phyloP scores from a whole-genome alignment of 352 stramenopile genomes.

The Globisporangium nodosum region DNA sequence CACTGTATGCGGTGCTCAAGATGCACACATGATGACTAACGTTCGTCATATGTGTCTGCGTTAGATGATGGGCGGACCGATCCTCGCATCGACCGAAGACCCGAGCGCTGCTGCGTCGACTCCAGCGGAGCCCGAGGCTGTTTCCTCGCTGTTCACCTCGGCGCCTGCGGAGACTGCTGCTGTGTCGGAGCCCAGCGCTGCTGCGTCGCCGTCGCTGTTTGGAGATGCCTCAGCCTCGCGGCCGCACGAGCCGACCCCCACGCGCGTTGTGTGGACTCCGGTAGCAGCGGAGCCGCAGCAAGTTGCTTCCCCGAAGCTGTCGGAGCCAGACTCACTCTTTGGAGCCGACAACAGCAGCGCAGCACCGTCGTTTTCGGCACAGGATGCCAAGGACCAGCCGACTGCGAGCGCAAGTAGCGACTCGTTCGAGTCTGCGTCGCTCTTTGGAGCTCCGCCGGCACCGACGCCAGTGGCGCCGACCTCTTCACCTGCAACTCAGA shows the following conservation, averaged over 20 bases:
- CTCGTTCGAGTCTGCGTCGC: slow-evolving; percentile 6
- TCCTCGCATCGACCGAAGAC: not conserved
- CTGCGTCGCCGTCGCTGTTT: slow-evolving; percentile 11
- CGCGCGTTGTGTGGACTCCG: not conserved
- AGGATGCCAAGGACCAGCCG: not conserved
- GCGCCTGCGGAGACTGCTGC: not conserved
- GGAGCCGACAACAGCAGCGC: not conserved
- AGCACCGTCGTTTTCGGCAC: not conserved
- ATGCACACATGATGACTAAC: not conserved
- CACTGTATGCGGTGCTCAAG: no score
- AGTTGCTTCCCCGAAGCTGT: not conserved
- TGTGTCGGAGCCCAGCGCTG: not conserved
- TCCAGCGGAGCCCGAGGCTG: not conserved
- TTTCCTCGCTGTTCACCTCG: not conserved
- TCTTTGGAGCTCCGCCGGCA: slow-evolving; percentile 15
- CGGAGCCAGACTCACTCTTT: slow-evolving; percentile 1
- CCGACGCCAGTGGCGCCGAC: slow-evolving; percentile 5
- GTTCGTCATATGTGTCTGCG: not conserved
- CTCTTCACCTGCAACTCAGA: slow-evolving; percentile 6
- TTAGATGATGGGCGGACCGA: slow-evolving; percentile 33
- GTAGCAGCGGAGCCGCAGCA: not conserved
- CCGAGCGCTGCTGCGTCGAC: not conserved
- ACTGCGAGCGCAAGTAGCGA: not conserved
- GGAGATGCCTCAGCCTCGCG: not conserved
- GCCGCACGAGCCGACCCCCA: not conserved